Conservation (phyloP, 2,329 filamentous ascomycete species). For the Hymenoscyphus scutula region DNA sequence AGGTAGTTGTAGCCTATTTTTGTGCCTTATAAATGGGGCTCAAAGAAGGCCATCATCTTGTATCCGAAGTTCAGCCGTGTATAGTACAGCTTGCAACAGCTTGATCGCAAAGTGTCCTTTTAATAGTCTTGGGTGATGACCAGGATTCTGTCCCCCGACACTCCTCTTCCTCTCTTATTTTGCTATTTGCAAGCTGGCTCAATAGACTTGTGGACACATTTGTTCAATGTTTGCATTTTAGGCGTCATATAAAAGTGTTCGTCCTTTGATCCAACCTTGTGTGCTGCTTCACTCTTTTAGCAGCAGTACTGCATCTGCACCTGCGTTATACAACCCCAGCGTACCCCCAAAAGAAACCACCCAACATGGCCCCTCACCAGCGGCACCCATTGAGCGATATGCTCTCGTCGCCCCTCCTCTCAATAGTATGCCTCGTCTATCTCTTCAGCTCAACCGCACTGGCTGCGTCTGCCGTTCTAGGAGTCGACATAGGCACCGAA, state of each 20-base stretch:
- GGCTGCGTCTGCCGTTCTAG: slow-evolving; percentile 69
- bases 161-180: slow-evolving; percentile 19
- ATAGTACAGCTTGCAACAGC: background rate
- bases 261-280: slow-evolving; percentile 17
- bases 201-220: slow-evolving; percentile 34
- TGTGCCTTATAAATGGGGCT: background rate
- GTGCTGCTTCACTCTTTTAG: slow-evolving; percentile 33
- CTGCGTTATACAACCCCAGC: slow-evolving; percentile 6
- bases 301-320: slow-evolving; percentile 19
- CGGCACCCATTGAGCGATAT: slow-evolving; percentile 21
- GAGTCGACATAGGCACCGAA: slow-evolving; percentile 91
- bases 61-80: background rate
- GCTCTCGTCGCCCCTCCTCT: slow-evolving; percentile 30
- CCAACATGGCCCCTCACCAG: slow-evolving; percentile 31
- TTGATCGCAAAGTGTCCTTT: slow-evolving; percentile 33
- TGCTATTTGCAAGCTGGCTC: slow-evolving; percentile 20
- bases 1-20: background rate
- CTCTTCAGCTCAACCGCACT: slow-evolving; percentile 37
- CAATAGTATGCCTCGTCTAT: slow-evolving; percentile 35
- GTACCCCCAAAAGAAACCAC: too few species aligned
- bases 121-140: slow-evolving; percentile 14
- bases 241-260: slow-evolving; percentile 26
- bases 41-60: too few species aligned
- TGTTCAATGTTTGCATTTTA: slow-evolving; percentile 22
- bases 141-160: slow-evolving; percentile 21